Evolutionary conservation across 129 eudicot species (phyloP).

Genomic region (Escallonia rubra): DNA sequence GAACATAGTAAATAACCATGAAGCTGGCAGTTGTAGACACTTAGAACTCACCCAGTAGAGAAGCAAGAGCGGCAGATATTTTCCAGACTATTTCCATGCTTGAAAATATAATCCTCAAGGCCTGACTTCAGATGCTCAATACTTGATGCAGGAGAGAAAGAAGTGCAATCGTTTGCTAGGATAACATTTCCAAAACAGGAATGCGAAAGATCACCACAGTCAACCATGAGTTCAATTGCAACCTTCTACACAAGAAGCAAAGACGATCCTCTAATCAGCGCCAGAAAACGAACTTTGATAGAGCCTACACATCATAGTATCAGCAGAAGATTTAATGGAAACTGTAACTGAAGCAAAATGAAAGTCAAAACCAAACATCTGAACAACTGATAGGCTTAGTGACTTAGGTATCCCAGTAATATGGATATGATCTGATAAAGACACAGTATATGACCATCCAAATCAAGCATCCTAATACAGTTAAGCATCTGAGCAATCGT

Average conservation of each 20-base stretch:
- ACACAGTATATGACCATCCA: no score
- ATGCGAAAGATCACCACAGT: conserved; percentile 32
- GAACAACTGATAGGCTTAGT: no score
- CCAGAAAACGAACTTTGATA: not conserved
- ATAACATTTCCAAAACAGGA: conserved; percentile 33
- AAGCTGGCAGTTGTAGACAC: conserved; percentile 3
- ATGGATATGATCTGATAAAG: no score
- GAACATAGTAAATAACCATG: not conserved
- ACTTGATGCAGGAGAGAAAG: conserved; percentile 36
- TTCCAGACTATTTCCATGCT: conserved; percentile 51
- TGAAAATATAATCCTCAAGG: conserved; percentile 63
- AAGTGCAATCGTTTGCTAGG: conserved; percentile 35
- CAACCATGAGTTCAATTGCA: conserved; percentile 65
- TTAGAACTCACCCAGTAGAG: conserved; percentile 40
- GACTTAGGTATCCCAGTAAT: no score
- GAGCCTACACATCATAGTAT: not conserved
- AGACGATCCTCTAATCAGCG: conserved; percentile 20
- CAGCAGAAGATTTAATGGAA: not conserved
- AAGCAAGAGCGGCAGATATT: conserved; percentile 61
- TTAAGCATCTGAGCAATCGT: not conserved
- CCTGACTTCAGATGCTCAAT: conserved; percentile 47
- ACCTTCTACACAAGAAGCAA: conserved; percentile 46
- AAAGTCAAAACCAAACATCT: not conserved
- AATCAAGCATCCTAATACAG: no score
- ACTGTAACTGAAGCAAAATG: not conserved